These are phyloP conservation scores for Pythium sp. DNA, from an alignment of 352 stramenopile genomes.

Conservation along the genomic window DNA sequence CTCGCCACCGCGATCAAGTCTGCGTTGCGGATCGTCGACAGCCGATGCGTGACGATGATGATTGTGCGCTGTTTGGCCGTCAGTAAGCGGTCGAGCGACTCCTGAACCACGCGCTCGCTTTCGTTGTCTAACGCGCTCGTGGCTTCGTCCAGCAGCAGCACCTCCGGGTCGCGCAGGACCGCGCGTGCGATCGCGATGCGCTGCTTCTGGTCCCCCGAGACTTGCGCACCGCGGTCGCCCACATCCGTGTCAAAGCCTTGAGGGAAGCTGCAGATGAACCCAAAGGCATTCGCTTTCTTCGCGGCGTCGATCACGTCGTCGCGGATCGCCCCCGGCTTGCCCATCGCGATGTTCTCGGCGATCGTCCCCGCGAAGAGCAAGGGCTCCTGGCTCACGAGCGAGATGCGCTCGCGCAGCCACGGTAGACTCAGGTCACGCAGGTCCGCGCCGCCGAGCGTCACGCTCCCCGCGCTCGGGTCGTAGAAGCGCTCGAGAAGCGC, in stretches of 20 bases:
- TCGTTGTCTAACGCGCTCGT: slow-evolving; percentile 69
- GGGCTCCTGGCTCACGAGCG: slow-evolving; percentile 87
- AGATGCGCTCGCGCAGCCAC: slow-evolving; percentile 70
- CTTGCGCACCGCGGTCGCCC: slow-evolving; percentile 86
- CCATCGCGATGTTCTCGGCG: slow-evolving; percentile 25
- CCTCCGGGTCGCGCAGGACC: slow-evolving; percentile 46
- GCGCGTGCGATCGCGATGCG: slow-evolving; percentile 82
- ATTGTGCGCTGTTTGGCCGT: slow-evolving; percentile 10
- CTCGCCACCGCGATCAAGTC: slow-evolving; percentile 1
- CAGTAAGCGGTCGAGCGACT: slow-evolving; percentile 61
- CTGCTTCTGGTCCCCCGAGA: slow-evolving; percentile 96
- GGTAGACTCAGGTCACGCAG: slow-evolving; percentile 64
- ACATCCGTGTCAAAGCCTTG: slow-evolving; percentile 84
- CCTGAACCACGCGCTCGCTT: slow-evolving; percentile 38
- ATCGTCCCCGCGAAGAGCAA: slow-evolving; percentile 8
- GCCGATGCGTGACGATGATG: slow-evolving; percentile 85
- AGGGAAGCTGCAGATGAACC: slow-evolving; percentile 80
- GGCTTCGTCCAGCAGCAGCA: slow-evolving; percentile 44
- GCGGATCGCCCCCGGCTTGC: slow-evolving; percentile 36
- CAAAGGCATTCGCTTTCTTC: slow-evolving; percentile 28
- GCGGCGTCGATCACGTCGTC: slow-evolving; percentile 30
- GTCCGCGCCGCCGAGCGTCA: slow-evolving; percentile 48
- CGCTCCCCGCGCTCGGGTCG: slow-evolving; percentile 31
- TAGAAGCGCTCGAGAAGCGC: slow-evolving; percentile 61
- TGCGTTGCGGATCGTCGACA: slow-evolving; percentile 69